A percentile compares a stretch with the other conserved stretches of the same genome.
Evolutionary conservation across 2,329 filamentous ascomycete species (phyloP).

Genomic region (Pseudopithomyces maydicus): DNA sequence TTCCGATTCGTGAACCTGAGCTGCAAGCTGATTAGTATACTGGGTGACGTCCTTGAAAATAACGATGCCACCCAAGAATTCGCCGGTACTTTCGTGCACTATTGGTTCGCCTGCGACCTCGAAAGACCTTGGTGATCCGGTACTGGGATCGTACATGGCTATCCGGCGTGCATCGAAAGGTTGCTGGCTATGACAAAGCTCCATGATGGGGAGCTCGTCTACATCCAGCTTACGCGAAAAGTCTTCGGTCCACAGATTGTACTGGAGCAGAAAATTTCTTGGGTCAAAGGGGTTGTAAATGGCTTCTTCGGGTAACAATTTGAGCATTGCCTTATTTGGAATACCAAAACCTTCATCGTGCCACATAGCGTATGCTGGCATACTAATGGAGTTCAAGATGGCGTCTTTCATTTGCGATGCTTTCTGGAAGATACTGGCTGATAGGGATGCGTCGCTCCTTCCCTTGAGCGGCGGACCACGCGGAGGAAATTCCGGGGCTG

Average conservation of each 20-base stretch:
- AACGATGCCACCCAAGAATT: slow-evolving; percentile 75
- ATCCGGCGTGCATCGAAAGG: slow-evolving; percentile 65
- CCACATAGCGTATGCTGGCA: slow-evolving; percentile 80
- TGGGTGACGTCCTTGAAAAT: slow-evolving; percentile 74
- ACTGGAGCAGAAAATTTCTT: slow-evolving; percentile 62
- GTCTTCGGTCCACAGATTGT: slow-evolving; percentile 68
- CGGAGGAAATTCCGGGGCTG: slow-evolving; percentile 67
- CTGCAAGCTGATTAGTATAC: slow-evolving; percentile 70
- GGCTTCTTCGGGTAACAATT: slow-evolving; percentile 46
- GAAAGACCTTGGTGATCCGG: slow-evolving; percentile 61
- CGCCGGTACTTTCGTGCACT: slow-evolving; percentile 67
- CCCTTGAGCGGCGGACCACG: slow-evolving; percentile 66
- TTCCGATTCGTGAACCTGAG: slow-evolving; percentile 73
- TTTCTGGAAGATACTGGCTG: slow-evolving; percentile 73
- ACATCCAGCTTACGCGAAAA: slow-evolving; percentile 64
- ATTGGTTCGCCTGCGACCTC: slow-evolving; percentile 72
- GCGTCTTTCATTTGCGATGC: slow-evolving; percentile 77
- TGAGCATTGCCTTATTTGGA: slow-evolving; percentile 68
- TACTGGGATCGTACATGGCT: slow-evolving; percentile 62
- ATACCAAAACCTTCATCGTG: slow-evolving; percentile 76
- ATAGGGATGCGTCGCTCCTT: slow-evolving; percentile 54
- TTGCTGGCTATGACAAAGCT: slow-evolving; percentile 65
- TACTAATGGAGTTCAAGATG: slow-evolving; percentile 73
- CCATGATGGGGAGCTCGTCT: slow-evolving; percentile 69
- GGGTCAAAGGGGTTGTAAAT: slow-evolving; percentile 44